phyloP scores from a whole-genome alignment of 2,329 filamentous ascomycete genomes.

The Didymosphaeria variabile region DNA sequence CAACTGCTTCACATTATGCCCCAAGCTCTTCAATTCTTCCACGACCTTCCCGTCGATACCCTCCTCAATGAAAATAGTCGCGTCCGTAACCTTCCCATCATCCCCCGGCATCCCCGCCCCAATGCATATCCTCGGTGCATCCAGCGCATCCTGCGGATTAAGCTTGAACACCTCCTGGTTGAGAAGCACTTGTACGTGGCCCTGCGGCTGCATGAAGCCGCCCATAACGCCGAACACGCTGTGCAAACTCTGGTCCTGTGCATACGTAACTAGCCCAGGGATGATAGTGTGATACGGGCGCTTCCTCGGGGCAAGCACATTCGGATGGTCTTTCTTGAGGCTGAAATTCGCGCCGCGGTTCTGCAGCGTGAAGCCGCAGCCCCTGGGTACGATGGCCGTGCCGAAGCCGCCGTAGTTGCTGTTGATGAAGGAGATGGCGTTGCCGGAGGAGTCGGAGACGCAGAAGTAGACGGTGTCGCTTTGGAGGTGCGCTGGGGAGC shows the following conservation, averaged over 20 bases:
- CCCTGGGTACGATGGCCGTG: constrained; percentile 81
- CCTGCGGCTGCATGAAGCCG: constrained; percentile 98
- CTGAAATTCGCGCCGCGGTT: constrained; percentile 91
- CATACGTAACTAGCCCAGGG: constrained; percentile 85
- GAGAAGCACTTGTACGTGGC: constrained; percentile 90
- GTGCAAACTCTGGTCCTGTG: constrained; percentile 76
- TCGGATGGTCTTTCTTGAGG: constrained; percentile 76
- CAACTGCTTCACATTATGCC: constrained; percentile 77
- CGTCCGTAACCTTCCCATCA: constrained; percentile 64
- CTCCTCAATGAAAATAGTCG: constrained; percentile 81
- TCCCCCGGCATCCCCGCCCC: constrained; percentile 74
- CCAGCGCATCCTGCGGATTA: constrained; percentile 86
- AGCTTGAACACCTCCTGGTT: constrained; percentile 86
- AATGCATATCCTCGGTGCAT: constrained; percentile 91
- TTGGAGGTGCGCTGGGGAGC: constrained; percentile 79
- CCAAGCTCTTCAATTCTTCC: constrained; percentile 71
- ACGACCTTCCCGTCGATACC: constrained; percentile 76
- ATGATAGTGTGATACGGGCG: constrained; percentile 98
- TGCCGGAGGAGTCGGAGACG: constrained; percentile 81
- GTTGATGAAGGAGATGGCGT: constrained; percentile 96
- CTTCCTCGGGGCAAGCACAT: constrained; percentile 81
- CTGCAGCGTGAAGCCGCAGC: constrained; percentile 92
- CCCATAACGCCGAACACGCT: constrained; percentile 97
- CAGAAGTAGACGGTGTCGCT: constrained; percentile 96
- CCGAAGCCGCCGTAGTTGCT: constrained; percentile 92